Evolutionary conservation across 2,329 filamentous ascomycete species (phyloP), one percentile per base, ranked within the genome.

Genomic region (Cladosporium sp.): DNA sequence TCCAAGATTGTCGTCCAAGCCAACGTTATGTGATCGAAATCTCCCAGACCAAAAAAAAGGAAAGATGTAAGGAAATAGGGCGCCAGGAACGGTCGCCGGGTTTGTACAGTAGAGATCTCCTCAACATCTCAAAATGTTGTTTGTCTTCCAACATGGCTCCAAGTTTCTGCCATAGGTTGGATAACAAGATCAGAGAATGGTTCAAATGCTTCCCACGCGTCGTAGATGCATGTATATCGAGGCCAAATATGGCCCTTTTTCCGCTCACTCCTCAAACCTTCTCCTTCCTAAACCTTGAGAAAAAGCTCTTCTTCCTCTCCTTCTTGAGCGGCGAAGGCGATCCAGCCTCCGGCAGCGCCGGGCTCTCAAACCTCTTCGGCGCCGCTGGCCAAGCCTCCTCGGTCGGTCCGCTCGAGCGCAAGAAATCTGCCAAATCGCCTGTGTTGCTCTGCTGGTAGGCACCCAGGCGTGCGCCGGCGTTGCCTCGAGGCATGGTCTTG

Each of bases 361-460:
- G 39, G 10, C 21, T 10, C 53, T 34, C 25, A n/a, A 26, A 25
- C n/a, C 28, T 36, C 13, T 21, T 48, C 30, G 61, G 61, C 36
- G 34, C 51, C 21, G 34, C 51, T 10, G 32, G 10, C 25, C 25
- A 18, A 30, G 53, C 4, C 26, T 56, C 48, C 25, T 49, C 39
- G 0, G 39, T 18, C 13, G 60, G 60, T 30, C 60, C 60, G 7
- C 48, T 54, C 16, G 60, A 63, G 10, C 64, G 46, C 26, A 65
- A n/a, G 58, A 65, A 65, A 62, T 81, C 79, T 2, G 79, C 79
- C 34, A 81, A 71, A 64, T 81, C 79, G 46, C 75, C 76, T 2
- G 78, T 80, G 1, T 71, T 70, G 16, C 65, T 67, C 23, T 71
- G 63, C 49, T 63, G 48, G 49, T 43, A 63, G 25, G 60, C 60